These are phyloP conservation scores for Podospora australis DNA, from an alignment of 495 filamentous ascomycete genomes.

Conservation along the genomic window DNA sequence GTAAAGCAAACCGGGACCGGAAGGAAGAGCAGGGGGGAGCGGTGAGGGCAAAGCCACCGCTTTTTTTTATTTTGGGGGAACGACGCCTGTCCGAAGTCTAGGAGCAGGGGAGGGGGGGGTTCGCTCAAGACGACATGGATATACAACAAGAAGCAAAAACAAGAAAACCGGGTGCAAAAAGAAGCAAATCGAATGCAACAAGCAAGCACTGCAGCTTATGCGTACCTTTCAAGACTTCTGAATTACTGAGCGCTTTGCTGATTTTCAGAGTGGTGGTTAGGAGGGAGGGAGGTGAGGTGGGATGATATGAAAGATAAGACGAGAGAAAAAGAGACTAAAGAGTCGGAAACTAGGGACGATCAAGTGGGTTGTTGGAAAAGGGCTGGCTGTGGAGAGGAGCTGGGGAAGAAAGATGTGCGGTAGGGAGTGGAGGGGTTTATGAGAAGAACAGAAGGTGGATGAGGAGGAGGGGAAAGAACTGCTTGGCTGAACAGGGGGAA, in stretches of 20 bases:
- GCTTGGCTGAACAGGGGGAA: conserved; percentile 9
- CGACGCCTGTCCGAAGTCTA: conserved; percentile 16
- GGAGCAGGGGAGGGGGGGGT: conserved; percentile 12
- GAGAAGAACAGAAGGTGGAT: conserved; percentile 2
- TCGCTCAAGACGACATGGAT: conserved; percentile 4
- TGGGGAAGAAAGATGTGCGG: conserved; percentile 6
- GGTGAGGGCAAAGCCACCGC: conserved; percentile 24
- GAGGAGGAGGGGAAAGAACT: conserved; percentile 1
- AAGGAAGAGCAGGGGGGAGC: too few species aligned
- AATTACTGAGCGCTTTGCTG: background rate
- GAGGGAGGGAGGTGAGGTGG: background rate
- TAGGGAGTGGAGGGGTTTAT: conserved; percentile 10
- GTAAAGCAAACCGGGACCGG: too few species aligned
- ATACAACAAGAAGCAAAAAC: conserved; percentile 4
- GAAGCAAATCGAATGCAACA: background rate
- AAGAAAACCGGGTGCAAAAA: too few species aligned
- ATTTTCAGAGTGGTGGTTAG: background rate
- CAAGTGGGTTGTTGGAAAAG: conserved; percentile 3
- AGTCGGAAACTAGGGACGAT: too few species aligned
- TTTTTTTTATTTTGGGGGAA: conserved; percentile 25
- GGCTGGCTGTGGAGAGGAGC: conserved; percentile 13
- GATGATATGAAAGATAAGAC: background rate
- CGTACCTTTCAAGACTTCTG: background rate
- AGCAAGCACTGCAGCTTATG: background rate
- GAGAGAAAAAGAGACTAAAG: background rate